phyloP scores from a whole-genome alignment of 257 asterid genomes.

The Forsythia viridissima region DNA sequence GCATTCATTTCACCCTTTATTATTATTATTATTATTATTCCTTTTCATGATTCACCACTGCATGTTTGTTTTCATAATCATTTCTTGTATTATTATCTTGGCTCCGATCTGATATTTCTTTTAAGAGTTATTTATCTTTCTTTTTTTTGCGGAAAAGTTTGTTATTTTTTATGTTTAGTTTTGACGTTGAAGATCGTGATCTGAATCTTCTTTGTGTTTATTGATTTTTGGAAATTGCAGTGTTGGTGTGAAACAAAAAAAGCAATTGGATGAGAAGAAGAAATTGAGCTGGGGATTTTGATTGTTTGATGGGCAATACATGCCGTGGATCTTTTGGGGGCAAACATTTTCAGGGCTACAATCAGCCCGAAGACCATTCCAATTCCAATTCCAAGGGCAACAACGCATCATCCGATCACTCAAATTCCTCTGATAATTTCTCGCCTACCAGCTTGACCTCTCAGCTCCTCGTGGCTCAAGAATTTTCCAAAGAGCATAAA shows the following conservation, averaged over 20 bases:
- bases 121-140: neutral
- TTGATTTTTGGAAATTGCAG: neutral
- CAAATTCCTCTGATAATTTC: slow-evolving; percentile 43
- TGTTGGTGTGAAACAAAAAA: slow-evolving; percentile 17
- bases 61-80: slow-evolving; percentile 13
- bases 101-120: slow-evolving; percentile 17
- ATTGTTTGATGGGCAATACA: slow-evolving; percentile 95
- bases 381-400: slow-evolving; percentile 48
- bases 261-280: slow-evolving; percentile 28
- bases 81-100: neutral
- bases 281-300: slow-evolving; percentile 16
- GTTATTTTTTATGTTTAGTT: neutral
- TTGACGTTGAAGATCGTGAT: slow-evolving; percentile 14
- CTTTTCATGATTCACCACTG: slow-evolving; percentile 14
- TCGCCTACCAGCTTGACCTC: slow-evolving; percentile 44
- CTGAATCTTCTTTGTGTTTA: neutral
- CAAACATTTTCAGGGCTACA: slow-evolving; percentile 60
- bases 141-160: neutral
- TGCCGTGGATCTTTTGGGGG: slow-evolving; percentile 91
- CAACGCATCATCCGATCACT: slow-evolving; percentile 35
- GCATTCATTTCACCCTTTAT: neutral
- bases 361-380: slow-evolving; percentile 58
- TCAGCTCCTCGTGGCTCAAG: slow-evolving; percentile 41
- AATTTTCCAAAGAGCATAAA: slow-evolving; percentile 40
- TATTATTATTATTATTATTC: neutral